Evolutionary conservation across 2,329 filamentous ascomycete genomes (phyloP), one percentile per base, ranked within the genome.

Genomic region (Paramyrothecium sp.): DNA sequence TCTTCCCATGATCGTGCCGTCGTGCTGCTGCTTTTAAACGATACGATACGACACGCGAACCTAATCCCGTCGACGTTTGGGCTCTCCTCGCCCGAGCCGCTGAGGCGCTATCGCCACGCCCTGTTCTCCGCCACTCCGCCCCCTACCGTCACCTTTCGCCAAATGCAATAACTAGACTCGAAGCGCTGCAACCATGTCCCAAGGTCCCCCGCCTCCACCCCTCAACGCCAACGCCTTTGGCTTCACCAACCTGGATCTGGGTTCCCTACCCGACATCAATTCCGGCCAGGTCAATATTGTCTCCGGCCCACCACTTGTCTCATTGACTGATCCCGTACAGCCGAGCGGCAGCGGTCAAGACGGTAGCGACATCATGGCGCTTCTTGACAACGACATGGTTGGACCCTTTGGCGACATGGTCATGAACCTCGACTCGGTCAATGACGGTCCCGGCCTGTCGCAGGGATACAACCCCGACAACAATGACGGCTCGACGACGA

Each of bases 381-480:
- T 79, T 26, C 68, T 82, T 55, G 75, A 81, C 55, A 73, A 73
- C 58, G 68, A 70, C 57, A 71, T 78, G 66, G 68, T 80, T 54
- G 66, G 64, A 56, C 57, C 66, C 47, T 74, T 75, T 54, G 68
- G 68, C 58, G 68, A 74, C 58, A 71, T 81, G 61, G 67, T 76
- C 50, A 78, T 82, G 73, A 71, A 64, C 55, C 65, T 81, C 63
- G 78, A 81, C 58, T 55, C 69, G 41, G 65, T 64, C 61, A 71
- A 72, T 61, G 69, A 65, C 22, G 38, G 13, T 12, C 53, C 65
- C n/a, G 62, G 61, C 51, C 52, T 65, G 51, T 58, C 61, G 5
- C 58, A 53, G 33, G 21, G 63, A 34, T 62, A 62, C 34, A 64
- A 65, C 44, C 63, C 55, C 34, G 56, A 64, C 30, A 51, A 58